phyloP scores from a whole-genome alignment of 169 alveolate genomes.

The Babesia caballi region DNA sequence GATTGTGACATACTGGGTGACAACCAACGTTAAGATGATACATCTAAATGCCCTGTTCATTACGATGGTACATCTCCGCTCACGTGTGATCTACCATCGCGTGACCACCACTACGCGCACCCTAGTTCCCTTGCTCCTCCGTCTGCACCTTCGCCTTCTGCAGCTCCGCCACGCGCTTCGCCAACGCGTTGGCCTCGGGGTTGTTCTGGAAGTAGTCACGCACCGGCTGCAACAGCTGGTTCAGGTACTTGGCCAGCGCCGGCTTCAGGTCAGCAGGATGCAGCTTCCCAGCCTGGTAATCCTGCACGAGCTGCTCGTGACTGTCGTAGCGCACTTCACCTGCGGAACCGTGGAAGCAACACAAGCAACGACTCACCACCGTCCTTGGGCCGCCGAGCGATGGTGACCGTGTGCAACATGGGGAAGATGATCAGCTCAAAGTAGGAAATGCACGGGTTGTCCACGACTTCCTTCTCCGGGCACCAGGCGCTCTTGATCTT shows the following conservation, averaged over 20 bases:
- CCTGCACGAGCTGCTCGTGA: slow-evolving; percentile 85
- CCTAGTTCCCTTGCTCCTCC: not conserved
- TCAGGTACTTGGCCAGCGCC: slow-evolving; percentile 85
- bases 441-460: slow-evolving; percentile 94
- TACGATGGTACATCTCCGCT: too few relatives aligned
- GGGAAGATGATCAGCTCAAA: slow-evolving; percentile 84
- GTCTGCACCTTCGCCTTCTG: slow-evolving; percentile 8
- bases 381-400: slow-evolving; percentile 76
- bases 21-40: too few relatives aligned
- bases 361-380: slow-evolving; percentile 80
- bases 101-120: too few relatives aligned
- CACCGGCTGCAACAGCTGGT: slow-evolving; percentile 93
- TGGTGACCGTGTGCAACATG: slow-evolving; percentile 64
- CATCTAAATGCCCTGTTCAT: too few relatives aligned
- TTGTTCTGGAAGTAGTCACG: slow-evolving; percentile 90
- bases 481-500: slow-evolving; percentile 96
- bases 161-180: slow-evolving; percentile 35
- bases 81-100: too few relatives aligned
- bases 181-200: slow-evolving; percentile 57
- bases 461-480: slow-evolving; percentile 86
- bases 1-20: too few relatives aligned
- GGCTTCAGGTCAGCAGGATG: slow-evolving; percentile 95
- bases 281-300: slow-evolving; percentile 84
- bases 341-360: slow-evolving; percentile 13
- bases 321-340: slow-evolving; percentile 82